Base-by-base conservation (phyloP, 2,329 filamentous ascomycete genomes). In the Fusarium sp. region DNA sequence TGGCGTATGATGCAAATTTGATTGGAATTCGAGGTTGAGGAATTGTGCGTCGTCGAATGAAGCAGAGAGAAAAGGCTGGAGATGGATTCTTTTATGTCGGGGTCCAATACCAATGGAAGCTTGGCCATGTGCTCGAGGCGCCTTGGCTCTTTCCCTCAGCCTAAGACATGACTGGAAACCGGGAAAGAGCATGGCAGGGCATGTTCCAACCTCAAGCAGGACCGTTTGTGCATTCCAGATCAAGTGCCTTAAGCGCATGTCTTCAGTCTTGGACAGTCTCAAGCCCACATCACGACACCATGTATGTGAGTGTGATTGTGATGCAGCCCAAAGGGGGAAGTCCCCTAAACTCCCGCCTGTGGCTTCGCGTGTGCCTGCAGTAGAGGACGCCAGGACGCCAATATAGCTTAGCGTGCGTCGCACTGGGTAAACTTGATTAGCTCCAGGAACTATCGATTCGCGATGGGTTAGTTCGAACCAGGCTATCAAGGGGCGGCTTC, bases 401-500 rank as follows among this genome's bases (percentile, higher is more conserved):
- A 19, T 28, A 31, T 49, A 21, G 26, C 33, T 24, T 61, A 43
- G 42, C 24, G 36, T 14, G 39, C 38, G 54, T 55, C 52, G 55
- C 36, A 40, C 31, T 38, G 55, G 49, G 36, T 21, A 60, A 44
- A 47, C 39, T 50, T 33, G 38, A 28, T 33, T 74, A 74, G 72
- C 58, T 65, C 40, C 55, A 67, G 65, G 62, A 26, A 73, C 70
- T 73, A 73, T 73, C 64, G 70, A 66, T 66, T 61, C 61, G 43
- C 26, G 54, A 52, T 21, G 46, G 28, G 26, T 53, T 53, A 62
- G 69, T n/a, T 24, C 31, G 19, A 45, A 43, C 26, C 45, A 19
- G 39, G 36, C 39, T 43, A 49, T 36, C 50, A 50, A 38, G 60
- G 45, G 47, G 42, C 44, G 36, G 28, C 39, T 31, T 59, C 45